A percentile compares a stretch with the other conserved stretches of the same genome.
phyloP scores from a whole-genome alignment of 768 basidiomycete genomes.

The Mycena floridula region DNA sequence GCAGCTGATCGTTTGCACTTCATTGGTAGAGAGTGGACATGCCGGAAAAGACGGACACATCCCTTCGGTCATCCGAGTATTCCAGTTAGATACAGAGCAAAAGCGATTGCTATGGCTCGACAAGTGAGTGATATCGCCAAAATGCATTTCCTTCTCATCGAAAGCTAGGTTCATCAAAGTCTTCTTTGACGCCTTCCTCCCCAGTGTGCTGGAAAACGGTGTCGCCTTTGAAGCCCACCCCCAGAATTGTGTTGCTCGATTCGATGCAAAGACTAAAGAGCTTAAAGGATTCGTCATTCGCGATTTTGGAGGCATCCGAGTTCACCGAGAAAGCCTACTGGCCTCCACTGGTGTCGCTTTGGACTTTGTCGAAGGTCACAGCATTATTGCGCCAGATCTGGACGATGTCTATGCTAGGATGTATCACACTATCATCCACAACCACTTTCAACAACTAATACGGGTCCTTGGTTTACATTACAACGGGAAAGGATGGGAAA shows the following conservation, averaged over 20 bases:
- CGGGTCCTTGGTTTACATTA: constrained; percentile 53
- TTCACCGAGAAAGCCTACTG: constrained; percentile 44
- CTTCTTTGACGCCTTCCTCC: constrained; percentile 50
- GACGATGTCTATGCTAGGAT: constrained; percentile 52
- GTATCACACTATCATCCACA: constrained; percentile 55
- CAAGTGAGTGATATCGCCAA: constrained; percentile 28
- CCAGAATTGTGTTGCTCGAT: constrained; percentile 54
- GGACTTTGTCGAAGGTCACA: constrained; percentile 41
- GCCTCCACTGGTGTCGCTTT: constrained; percentile 44
- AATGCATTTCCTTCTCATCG: constrained; percentile 2
- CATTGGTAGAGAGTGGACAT: constrained; percentile 51
- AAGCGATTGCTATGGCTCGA: constrained; percentile 45
- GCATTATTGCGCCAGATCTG: constrained; percentile 41
- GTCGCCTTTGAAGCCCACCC: constrained; percentile 57
- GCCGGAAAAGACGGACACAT: constrained; percentile 35
- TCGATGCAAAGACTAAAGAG: constrained; percentile 40
- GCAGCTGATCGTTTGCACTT: constrained; percentile 49
- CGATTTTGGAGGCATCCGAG: constrained; percentile 51
- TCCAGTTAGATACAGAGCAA: constrained; percentile 44
- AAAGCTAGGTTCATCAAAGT: constrained; percentile 37
- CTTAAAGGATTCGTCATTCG: constrained; percentile 50
- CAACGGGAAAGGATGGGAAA: constrained; percentile 45
- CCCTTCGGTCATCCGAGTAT: constrained; percentile 43
- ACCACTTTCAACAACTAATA: constrained; percentile 54
- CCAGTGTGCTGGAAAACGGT: constrained; percentile 46